Evolutionary conservation across 257 asterid species (phyloP).

Genomic region (Jacaranda copaia): DNA sequence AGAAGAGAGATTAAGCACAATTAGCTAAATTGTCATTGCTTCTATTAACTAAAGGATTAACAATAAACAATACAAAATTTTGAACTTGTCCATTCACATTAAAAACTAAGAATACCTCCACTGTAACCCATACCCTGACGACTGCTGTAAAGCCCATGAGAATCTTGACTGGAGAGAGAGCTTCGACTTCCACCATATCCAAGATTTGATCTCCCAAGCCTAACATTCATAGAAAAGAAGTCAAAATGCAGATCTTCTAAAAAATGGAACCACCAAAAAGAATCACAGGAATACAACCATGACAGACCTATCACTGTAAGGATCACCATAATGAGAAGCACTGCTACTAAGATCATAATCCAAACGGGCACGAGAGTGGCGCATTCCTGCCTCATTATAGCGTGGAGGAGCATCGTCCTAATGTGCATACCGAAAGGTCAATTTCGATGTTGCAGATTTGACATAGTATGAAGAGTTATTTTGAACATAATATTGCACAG

Average conservation of each 20-base stretch:
- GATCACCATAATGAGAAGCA: slow-evolving; percentile 82
- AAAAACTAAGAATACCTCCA: slow-evolving; percentile 65
- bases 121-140: slow-evolving; percentile 86
- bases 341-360: slow-evolving; percentile 81
- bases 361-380: slow-evolving; percentile 89
- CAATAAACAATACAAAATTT: not conserved
- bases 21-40: not conserved
- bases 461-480: slow-evolving; percentile 16
- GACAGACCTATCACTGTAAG: slow-evolving; percentile 81
- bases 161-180: slow-evolving; percentile 79
- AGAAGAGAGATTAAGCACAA: slow-evolving; percentile 9
- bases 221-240: slow-evolving; percentile 28
- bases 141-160: slow-evolving; percentile 78
- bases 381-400: slow-evolving; percentile 78
- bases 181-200: slow-evolving; percentile 83
- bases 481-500: slow-evolving; percentile 17
- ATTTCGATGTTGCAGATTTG: slow-evolving; percentile 23
- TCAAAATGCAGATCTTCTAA: not conserved
- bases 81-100: not conserved
- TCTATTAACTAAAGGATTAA: not conserved
- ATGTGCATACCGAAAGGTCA: slow-evolving; percentile 35
- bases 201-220: slow-evolving; percentile 82
- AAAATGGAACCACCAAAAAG: not conserved
- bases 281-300: not conserved
- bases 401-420: slow-evolving; percentile 93